Base-by-base conservation (phyloP, 306 rosid species). In the Argentina anserina region DNA sequence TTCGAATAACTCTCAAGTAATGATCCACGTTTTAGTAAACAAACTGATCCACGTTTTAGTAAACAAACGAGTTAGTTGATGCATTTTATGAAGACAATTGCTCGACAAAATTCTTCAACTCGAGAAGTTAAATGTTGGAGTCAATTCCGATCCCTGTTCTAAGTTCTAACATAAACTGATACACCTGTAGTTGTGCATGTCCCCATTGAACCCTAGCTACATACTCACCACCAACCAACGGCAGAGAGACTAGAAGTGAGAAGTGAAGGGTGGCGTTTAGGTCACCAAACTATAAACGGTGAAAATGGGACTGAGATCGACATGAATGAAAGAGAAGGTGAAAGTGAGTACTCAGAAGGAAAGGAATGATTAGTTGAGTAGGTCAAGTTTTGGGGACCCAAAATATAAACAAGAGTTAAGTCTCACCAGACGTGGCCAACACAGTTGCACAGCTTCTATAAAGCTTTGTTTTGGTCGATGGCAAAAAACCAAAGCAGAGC, bases 381-480 rank as follows among this genome's bases (percentile, higher is more conserved):
- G 28, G 65, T 49, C 41, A 2, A 50, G 26, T 21, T 14, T 53
- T 28, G 17, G 37, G 17, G 66, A 53, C 66, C 66, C 65, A 59
- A 59, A 58, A 50, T 50, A n/a, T 3, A 50, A 1, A 50, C 62
- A 23, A 28, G 34, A 15, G 40, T 15, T 34, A 36, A 37, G n/a
- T 70, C 26, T 58, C 40, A 15, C 67, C 40, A 18, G 39, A 23
- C 69, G 67, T 40, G 72, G 63, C 20, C 26, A 41, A 70, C 31
- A 41, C 21, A 14, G 70, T n/a, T 23, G 20, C 70, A 39, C 50
- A 1, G 33, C 62, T 56, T 25, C 34, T 3, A 29, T 21, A 68
- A 73, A 70, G 55, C 23, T 9, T 4, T 31, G 68, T 55, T 69
- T 69, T 69, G 64, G 79, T 69, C 31, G 72, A 40, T 53, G 40